Evolutionary conservation across 352 stramenopile species (phyloP), one percentile per base, ranked within the genome.

Genomic region (Phytophthora nicotianae): DNA sequence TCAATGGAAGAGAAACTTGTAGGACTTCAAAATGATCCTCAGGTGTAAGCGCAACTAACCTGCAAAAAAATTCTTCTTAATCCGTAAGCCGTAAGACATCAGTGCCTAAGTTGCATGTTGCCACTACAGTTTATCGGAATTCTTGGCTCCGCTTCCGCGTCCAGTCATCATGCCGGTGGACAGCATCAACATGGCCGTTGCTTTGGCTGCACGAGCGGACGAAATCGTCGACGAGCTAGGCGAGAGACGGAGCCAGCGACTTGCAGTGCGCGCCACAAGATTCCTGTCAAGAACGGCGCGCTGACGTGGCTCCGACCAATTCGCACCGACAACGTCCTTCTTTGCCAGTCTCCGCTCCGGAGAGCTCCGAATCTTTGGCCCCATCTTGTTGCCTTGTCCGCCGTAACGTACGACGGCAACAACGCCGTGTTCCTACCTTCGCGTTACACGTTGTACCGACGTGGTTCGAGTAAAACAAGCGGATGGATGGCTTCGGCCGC

Each of bases 331-430:
- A 33, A 19, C 32, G 19, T 16, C 29, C 1, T 66, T 61, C 32
- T 43, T 51, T 5, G 17, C 26, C 14, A 27, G 38, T 49, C 37
- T 50, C 59, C 29, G 40, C 47, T 45, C 26, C 47, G 17, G 26
- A 53, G 51, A 42, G 23, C 48, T 65, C 54, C 47, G 48, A 69
- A 69, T 69, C 53, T 64, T 40, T 27, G 49, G 48, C n/a, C 41
- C 48, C 41, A 65, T 70, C 47, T 63, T 64, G 53, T 67, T 52
- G 17, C 11, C 33, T 38, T 56, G 51, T 45, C 26, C 16, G 32
- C 55, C 32, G 49, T 60, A 13, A 21, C 49, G 32, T 49, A 19
- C 27, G 40, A 27, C 40, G 11, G 8, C 19, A 20, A 50, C 43
- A 35, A 50, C 23, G 32, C 33, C 43, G 55, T 53, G 38, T 52